Percentiles rank a stretch among this genome's conserved stretches.
phyloP scores from a whole-genome alignment of 1,284 basidiomycete genomes.

The Bjerkandera adusta region DNA sequence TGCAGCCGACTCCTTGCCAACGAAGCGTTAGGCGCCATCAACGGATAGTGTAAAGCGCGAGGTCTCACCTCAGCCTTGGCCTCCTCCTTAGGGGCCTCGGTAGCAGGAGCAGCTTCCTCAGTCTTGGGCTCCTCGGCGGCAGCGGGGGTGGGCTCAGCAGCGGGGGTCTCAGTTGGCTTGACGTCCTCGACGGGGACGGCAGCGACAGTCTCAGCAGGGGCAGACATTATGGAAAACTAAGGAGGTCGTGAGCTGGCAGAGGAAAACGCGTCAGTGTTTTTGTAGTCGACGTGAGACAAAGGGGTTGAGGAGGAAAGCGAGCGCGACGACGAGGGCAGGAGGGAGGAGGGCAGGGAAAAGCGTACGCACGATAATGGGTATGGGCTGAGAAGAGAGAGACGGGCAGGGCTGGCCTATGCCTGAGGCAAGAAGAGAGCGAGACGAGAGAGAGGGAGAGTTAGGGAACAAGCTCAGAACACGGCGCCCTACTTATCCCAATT shows the following conservation, averaged over 20 bases:
- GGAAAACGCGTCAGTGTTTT: constrained; percentile 16
- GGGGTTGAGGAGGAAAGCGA: constrained; percentile 4
- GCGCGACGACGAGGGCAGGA: constrained; percentile 1
- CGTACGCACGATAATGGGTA: constrained; percentile 18
- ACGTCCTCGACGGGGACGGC: constrained; percentile 49
- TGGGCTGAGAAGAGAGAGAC: constrained; percentile 19
- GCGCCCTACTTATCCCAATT: constrained; percentile 51
- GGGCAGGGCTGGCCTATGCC: constrained; percentile 19
- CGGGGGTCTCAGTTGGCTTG: constrained; percentile 45
- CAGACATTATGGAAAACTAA: constrained; percentile 68
- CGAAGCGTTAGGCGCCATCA: constrained; percentile 29
- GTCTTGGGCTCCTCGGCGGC: constrained; percentile 26
- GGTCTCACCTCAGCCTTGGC: constrained; percentile 40
- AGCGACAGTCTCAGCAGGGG: constrained; percentile 50
- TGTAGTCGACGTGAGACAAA: not conserved
- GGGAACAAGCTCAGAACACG: constrained; percentile 30
- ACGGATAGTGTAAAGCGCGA: not conserved
- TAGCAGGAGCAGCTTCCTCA: constrained; percentile 30
- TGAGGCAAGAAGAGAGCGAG: constrained; percentile 25
- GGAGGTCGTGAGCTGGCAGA: constrained; percentile 17
- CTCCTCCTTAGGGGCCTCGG: constrained; percentile 48
- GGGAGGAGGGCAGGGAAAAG: constrained; percentile 2
- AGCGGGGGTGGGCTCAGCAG: constrained; percentile 32
- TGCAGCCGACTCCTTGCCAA: constrained; percentile 33
- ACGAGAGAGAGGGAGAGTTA: constrained; percentile 29